Conservation (phyloP, 768 basidiomycete genomes). For the Tubosaeta sp. region DNA sequence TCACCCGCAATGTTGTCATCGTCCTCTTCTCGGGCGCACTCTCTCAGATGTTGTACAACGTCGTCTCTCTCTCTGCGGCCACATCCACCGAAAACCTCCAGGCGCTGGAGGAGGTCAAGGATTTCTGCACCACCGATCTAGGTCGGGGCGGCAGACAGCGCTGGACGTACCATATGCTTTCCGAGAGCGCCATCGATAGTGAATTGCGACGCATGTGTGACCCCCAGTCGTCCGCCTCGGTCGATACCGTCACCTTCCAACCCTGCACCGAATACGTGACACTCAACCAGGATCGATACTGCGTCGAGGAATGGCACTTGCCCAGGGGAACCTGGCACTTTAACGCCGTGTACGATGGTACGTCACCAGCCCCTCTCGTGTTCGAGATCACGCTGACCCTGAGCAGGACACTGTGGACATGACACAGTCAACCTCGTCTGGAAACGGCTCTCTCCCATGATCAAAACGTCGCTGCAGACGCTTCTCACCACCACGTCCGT, state of each 20-base stretch:
- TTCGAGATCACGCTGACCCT: slow-evolving; percentile 16
- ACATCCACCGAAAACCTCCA: slow-evolving; percentile 44
- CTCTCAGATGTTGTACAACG: slow-evolving; percentile 25
- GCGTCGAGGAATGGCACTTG: slow-evolving; percentile 39
- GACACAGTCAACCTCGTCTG: slow-evolving; percentile 44
- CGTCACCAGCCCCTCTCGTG: slow-evolving; percentile 28
- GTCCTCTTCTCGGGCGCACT: slow-evolving; percentile 6
- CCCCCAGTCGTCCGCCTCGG: slow-evolving; percentile 30
- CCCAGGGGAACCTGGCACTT: slow-evolving; percentile 40
- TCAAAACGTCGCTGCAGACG: slow-evolving; percentile 37
- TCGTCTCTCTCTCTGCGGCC: slow-evolving; percentile 43
- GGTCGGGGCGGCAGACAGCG: slow-evolving; percentile 46
- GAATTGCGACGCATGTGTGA: slow-evolving; percentile 38
- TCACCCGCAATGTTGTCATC: slow-evolving; percentile 12
- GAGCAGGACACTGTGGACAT: slow-evolving; percentile 44
- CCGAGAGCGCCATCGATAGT: slow-evolving; percentile 36
- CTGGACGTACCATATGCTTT: slow-evolving; percentile 51
- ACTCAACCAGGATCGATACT: slow-evolving; percentile 41
- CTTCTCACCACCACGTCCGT: slow-evolving; percentile 26
- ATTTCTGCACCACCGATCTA: slow-evolving; percentile 51
- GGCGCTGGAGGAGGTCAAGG: slow-evolving; percentile 50
- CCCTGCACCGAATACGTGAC: slow-evolving; percentile 35
- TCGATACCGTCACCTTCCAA: slow-evolving; percentile 43
- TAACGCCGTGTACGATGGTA: slow-evolving; percentile 46
- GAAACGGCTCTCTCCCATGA: slow-evolving; percentile 37